Base-by-base conservation (phyloP, 2,329 filamentous ascomycete species). In the Monilinia polystroma region DNA sequence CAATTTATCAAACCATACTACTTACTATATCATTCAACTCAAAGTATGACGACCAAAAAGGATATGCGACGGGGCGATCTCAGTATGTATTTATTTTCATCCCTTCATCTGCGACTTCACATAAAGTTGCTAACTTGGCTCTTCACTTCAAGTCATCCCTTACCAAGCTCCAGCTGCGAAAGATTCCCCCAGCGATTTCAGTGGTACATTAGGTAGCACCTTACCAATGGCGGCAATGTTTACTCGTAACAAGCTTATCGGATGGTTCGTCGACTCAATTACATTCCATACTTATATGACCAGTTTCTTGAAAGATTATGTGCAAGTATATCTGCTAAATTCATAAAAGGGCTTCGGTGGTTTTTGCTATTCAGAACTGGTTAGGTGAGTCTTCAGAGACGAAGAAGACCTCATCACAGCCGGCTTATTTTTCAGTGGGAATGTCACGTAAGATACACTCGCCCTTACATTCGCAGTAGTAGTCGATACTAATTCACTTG, bases 151-250 rank as follows among this genome's bases (percentile, higher is more conserved):
- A 97, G 93, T 93, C 77, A 91, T 97, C 73, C 93, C 93, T 68
- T 97, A 95, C 79, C 87, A 92, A 79, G 90, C 90, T 73, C 92
- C 92, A 54, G 81, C 84, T 59, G 82, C 86, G 73, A 87, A 88
- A 74, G 85, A 86, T 73, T 84, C 81, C 70, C 81, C 85, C 71
- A 78, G 79, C 68, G 93, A 97, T 76, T 85, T 96, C 78, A 83
- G 86, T 64, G 89, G 90, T 79, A 92, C 83, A 38, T 75, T 89
- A 66, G 81, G 84, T 38, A 94, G 89, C 76, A 96, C 93, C 47
- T 83, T 98, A 76, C 94, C 94, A 68, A 97, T 97, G 94, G 93
- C 92, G 67, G 93, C 93, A 70, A 96, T 97, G 84, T 95, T 97
- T 77, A 95, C 90, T 73, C 86, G 93, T 72, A 97, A 96, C 81